phyloP scores from a whole-genome alignment of 345 rosid genomes.

The Moricandia arvensis region DNA sequence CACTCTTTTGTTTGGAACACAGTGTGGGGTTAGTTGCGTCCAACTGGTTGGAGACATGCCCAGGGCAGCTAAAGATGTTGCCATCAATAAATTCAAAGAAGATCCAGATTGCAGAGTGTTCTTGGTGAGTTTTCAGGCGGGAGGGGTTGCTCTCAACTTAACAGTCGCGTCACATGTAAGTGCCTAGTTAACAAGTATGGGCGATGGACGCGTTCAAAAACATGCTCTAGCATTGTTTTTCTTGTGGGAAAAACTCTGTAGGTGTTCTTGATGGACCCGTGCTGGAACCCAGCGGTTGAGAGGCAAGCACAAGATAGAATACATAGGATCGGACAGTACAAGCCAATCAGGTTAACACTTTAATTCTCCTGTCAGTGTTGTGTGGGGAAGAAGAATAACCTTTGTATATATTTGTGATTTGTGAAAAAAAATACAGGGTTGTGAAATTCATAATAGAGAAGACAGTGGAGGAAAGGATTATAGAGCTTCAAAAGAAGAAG shows the following conservation, averaged over 20 bases:
- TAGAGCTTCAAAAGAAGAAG: conserved; percentile 89
- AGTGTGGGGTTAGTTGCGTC: conserved; percentile 81
- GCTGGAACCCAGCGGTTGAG: conserved; percentile 99
- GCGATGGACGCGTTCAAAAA: not conserved
- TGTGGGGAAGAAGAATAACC: not conserved
- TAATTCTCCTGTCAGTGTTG: not conserved
- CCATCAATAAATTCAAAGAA: conserved; percentile 76
- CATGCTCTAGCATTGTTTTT: not conserved
- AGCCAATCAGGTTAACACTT: conserved; percentile 77
- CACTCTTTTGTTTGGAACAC: conserved; percentile 33
- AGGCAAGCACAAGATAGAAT: conserved; percentile 96
- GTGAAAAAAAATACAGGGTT: conserved; percentile 42
- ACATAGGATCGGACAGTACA: conserved; percentile 94
- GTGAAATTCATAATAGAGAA: conserved; percentile 89
- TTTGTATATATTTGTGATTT: not conserved
- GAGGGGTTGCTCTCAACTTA: conserved; percentile 92
- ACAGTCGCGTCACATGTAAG: conserved; percentile 95
- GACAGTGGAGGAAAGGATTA: conserved; percentile 89
- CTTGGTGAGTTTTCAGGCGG: conserved; percentile 90
- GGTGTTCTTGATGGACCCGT: conserved; percentile 99
- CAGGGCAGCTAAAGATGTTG: conserved; percentile 69
- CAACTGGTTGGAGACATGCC: conserved; percentile 92
- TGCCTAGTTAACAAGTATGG: conserved; percentile 16
- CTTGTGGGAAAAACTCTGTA: conserved; percentile 25
- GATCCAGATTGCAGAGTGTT: conserved; percentile 90